Conservation (phyloP, 768 basidiomycete genomes). For the Kwoniella europaea region DNA sequence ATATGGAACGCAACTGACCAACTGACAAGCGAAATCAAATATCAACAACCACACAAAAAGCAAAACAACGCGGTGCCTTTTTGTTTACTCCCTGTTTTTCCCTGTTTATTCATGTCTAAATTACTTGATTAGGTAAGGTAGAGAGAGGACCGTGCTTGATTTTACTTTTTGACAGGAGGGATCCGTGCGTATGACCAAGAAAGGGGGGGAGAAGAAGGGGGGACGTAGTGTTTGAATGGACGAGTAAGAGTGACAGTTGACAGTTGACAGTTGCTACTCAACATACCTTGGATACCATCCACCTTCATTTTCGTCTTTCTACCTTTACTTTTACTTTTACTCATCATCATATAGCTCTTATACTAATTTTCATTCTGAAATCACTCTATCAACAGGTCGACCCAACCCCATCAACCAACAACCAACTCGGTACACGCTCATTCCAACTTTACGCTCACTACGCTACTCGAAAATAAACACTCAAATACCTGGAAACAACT, state of each 20-base stretch:
- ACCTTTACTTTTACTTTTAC: conserved; percentile 24
- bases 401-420: conserved; percentile 16
- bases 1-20: conserved; percentile 17
- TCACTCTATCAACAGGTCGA: background rate
- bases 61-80: conserved; percentile 5
- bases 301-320: conserved; percentile 31
- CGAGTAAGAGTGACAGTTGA: too few relatives aligned
- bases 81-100: background rate
- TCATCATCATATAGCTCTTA: conserved; percentile 9
- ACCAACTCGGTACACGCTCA: conserved; percentile 51
- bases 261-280: background rate
- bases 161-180: conserved; percentile 10
- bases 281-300: conserved; percentile 20
- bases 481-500: too few relatives aligned
- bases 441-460: conserved; percentile 58
- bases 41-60: conserved; percentile 2
- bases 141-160: conserved; percentile 29
- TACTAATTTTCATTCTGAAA: conserved; percentile 9
- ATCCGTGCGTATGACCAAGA: background rate
- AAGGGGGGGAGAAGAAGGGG: too few relatives aligned
- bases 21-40: conserved; percentile 17
- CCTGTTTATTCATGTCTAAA: background rate
- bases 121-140: background rate
- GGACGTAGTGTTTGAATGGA: background rate
- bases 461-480: conserved; percentile 28